A percentile compares a stretch with the other conserved stretches of the same genome.
Conservation (phyloP, 345 rosid species). For the Brassica cretica region DNA sequence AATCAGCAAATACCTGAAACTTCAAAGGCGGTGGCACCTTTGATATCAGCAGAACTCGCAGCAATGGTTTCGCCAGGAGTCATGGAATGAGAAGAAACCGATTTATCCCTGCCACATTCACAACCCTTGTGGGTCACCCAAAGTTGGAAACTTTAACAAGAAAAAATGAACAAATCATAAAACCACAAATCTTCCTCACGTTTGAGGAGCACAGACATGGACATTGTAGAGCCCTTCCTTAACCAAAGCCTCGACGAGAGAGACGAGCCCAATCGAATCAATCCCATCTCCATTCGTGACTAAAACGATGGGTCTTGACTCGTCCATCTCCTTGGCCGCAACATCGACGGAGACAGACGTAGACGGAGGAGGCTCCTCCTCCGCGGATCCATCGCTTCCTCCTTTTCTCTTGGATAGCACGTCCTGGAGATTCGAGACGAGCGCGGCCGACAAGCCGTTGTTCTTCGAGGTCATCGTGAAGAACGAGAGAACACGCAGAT, state of each 20-base stretch:
- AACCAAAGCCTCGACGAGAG: slow-evolving; percentile 89
- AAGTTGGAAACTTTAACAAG: neutral
- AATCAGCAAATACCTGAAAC: slow-evolving; percentile 62
- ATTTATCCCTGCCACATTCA: slow-evolving; percentile 68
- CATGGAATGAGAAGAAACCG: slow-evolving; percentile 76
- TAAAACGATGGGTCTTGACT: slow-evolving; percentile 71
- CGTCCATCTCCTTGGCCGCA: slow-evolving; percentile 39
- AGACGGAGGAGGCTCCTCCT: slow-evolving; percentile 47
- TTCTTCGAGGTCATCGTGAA: slow-evolving; percentile 49
- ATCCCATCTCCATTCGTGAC: slow-evolving; percentile 89
- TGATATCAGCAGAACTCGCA: slow-evolving; percentile 58
- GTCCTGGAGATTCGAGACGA: slow-evolving; percentile 82
- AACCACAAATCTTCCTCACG: slow-evolving; percentile 35
- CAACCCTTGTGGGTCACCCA: slow-evolving; percentile 31
- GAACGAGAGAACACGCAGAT: slow-evolving; percentile 6
- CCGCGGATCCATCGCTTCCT: slow-evolving; percentile 45
- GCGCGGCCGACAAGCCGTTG: slow-evolving; percentile 69
- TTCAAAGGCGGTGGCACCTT: slow-evolving; percentile 83
- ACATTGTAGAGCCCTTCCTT: slow-evolving; percentile 70
- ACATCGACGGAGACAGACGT: slow-evolving; percentile 53
- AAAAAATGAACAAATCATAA: neutral
- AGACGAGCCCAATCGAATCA: slow-evolving; percentile 84
- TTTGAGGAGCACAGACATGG: slow-evolving; percentile 92
- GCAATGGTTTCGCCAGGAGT: slow-evolving; percentile 80
- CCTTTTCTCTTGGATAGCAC: slow-evolving; percentile 64